Conservation (phyloP, 2,329 filamentous ascomycete species). For the Fusarium newnesense region DNA sequence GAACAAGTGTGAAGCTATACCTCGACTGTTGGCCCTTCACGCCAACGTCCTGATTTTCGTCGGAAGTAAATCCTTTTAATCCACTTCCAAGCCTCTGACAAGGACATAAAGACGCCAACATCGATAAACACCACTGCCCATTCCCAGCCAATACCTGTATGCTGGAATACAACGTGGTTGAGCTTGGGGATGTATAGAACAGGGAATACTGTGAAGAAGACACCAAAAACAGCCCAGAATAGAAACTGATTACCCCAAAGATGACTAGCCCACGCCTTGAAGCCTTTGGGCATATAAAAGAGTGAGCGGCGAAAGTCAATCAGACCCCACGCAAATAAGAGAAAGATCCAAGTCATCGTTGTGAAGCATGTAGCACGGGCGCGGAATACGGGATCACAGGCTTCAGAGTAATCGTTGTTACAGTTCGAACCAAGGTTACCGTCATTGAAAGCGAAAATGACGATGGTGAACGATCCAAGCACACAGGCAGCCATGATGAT, state of each 20-base stretch:
- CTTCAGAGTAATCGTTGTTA: conserved; percentile 62
- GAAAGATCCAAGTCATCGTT: conserved; percentile 74
- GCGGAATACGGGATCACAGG: conserved; percentile 68
- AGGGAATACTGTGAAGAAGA: conserved; percentile 67
- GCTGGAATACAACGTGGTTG: conserved; percentile 73
- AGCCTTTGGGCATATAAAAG: conserved; percentile 67
- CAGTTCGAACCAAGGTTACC: conserved; percentile 66
- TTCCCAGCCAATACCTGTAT: conserved; percentile 73
- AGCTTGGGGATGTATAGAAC: conserved; percentile 76
- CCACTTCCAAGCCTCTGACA: conserved; percentile 75
- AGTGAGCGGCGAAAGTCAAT: conserved; percentile 72
- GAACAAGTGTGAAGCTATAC: neutral
- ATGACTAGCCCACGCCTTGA: conserved; percentile 64
- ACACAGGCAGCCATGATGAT: conserved; percentile 71
- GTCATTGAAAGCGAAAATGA: conserved; percentile 57
- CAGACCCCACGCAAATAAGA: conserved; percentile 78
- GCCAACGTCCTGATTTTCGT: conserved; percentile 25
- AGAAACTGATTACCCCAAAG: conserved; percentile 66
- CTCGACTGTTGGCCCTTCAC: neutral
- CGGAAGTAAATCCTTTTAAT: conserved; percentile 67
- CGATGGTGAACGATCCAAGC: conserved; percentile 67
- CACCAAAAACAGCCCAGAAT: conserved; percentile 60
- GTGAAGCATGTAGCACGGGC: conserved; percentile 74
- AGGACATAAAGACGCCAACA: conserved; percentile 68
- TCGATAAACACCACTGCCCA: conserved; percentile 75